Evolutionary conservation across 768 basidiomycete genomes (phyloP).

Genomic region (Rhodotorula graminis): DNA sequence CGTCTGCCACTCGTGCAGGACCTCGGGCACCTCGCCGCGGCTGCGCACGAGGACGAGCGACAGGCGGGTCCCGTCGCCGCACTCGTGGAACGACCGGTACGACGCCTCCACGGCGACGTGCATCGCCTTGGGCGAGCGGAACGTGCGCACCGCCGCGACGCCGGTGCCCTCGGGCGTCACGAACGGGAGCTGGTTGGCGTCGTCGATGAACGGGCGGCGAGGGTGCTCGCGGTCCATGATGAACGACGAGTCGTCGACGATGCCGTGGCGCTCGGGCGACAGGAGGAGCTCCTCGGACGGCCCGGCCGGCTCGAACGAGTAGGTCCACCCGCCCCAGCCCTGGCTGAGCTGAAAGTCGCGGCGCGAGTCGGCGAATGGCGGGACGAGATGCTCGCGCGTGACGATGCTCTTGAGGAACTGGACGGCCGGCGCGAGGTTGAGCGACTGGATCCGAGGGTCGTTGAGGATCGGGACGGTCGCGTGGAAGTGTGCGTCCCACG

Average conservation of each 20-base stretch:
- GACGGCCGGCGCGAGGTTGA: conserved; percentile 29
- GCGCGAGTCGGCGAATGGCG: conserved; percentile 30
- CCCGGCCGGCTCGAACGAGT: conserved; percentile 28
- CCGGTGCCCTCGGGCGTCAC: conserved; percentile 10
- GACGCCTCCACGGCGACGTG: conserved; percentile 25
- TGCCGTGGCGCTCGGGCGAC: not conserved
- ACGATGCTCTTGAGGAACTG: conserved; percentile 30
- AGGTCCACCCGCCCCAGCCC: conserved; percentile 36
- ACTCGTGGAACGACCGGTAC: conserved; percentile 28
- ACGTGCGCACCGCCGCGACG: conserved; percentile 25
- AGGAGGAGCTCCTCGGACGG: not conserved
- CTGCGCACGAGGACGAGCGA: conserved; percentile 17
- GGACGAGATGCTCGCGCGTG: not conserved
- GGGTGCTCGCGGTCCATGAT: conserved; percentile 22
- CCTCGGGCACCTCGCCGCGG: conserved; percentile 3
- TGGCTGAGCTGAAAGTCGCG: conserved; percentile 33
- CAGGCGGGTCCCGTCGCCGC: conserved; percentile 35
- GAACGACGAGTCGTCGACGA: not conserved
- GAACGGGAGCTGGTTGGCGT: conserved; percentile 13
- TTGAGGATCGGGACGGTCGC: conserved; percentile 28
- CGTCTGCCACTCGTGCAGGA: conserved; percentile 19
- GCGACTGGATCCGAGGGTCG: conserved; percentile 29
- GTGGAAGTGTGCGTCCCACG: conserved; percentile 34
- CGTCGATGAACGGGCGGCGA: conserved; percentile 23
- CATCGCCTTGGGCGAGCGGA: conserved; percentile 23